phyloP scores from a whole-genome alignment of 2,329 filamentous ascomycete species.

The Pseudogymnoascus verrucosus region DNA sequence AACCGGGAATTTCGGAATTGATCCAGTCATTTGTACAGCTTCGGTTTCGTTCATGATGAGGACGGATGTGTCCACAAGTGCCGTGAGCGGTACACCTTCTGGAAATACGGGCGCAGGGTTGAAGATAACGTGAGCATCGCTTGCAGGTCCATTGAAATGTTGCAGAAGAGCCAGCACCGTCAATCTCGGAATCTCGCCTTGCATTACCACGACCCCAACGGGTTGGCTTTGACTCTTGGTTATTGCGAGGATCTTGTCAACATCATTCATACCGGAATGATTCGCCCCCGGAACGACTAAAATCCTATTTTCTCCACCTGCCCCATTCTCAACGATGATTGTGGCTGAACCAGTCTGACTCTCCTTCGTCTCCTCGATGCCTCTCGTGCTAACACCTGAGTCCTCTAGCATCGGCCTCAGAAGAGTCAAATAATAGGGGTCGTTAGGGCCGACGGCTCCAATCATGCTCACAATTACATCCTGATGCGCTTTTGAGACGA shows the following conservation, averaged over 20 bases:
- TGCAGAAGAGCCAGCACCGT: slow-evolving; percentile 3
- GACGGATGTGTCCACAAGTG: background rate
- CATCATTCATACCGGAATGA: slow-evolving; percentile 9
- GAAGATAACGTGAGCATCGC: slow-evolving; percentile 4
- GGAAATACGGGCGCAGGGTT: slow-evolving; percentile 10
- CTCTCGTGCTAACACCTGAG: slow-evolving; percentile 9
- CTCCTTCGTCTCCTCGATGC: background rate
- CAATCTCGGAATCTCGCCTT: slow-evolving; percentile 8
- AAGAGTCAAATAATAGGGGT: slow-evolving; percentile 2
- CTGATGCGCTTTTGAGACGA: slow-evolving; percentile 8
- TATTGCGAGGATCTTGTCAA: slow-evolving; percentile 3
- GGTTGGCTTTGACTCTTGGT: background rate
- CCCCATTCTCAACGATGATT: slow-evolving; percentile 7
- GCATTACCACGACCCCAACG: slow-evolving; percentile 2
- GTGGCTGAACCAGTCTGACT: slow-evolving; percentile 6
- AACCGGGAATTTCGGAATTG: background rate
- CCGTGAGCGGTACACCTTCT: slow-evolving; percentile 2
- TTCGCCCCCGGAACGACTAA: slow-evolving; percentile 9
- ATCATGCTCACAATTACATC: slow-evolving; percentile 11
- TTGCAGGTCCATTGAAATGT: background rate
- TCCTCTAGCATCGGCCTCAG: slow-evolving; percentile 8
- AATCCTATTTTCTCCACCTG: slow-evolving; percentile 8
- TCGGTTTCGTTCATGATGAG: slow-evolving; percentile 11
- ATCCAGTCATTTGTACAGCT: background rate
- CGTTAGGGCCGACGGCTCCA: slow-evolving; percentile 13